Conservation (phyloP, 169 alveolate species). For the Eimeria necatrix region DNA sequence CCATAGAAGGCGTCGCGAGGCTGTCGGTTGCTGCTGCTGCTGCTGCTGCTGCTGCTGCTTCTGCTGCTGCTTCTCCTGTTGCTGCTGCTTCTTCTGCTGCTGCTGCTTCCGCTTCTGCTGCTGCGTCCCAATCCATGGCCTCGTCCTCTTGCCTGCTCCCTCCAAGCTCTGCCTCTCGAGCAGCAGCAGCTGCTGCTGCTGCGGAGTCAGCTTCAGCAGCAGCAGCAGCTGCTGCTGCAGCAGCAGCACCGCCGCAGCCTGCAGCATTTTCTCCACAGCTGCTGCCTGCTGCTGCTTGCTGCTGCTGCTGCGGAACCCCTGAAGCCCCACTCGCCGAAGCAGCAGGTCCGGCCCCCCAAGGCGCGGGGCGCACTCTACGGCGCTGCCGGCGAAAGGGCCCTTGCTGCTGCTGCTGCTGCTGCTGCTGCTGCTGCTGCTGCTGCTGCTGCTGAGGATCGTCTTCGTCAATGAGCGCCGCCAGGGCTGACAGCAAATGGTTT, state of each 20-base stretch:
- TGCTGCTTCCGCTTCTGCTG: background rate
- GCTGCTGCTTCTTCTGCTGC: background rate
- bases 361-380: background rate
- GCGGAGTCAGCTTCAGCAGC: no score
- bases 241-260: no score
- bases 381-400: background rate
- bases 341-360: background rate
- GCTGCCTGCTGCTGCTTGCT: no score
- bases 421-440: slow-evolving; percentile 3
- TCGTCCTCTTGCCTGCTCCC: background rate
- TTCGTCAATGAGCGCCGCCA: slow-evolving; percentile 64
- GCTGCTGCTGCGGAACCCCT: slow-evolving; percentile 6
- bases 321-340: no score
- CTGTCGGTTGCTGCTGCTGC: background rate
- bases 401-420: background rate
- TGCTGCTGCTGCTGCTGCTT: background rate
- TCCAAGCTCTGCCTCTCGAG: no score
- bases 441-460: background rate
- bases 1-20: slow-evolving; percentile 37
- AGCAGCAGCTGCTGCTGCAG: no score
- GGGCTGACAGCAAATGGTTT: slow-evolving; percentile 17
- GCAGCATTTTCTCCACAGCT: no score
- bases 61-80: no score
- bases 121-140: background rate
- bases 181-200: no score